Evolutionary conservation across 306 rosid genomes (phyloP), one percentile per base, ranked within the genome.

Genomic region (Neltuma alba): DNA sequence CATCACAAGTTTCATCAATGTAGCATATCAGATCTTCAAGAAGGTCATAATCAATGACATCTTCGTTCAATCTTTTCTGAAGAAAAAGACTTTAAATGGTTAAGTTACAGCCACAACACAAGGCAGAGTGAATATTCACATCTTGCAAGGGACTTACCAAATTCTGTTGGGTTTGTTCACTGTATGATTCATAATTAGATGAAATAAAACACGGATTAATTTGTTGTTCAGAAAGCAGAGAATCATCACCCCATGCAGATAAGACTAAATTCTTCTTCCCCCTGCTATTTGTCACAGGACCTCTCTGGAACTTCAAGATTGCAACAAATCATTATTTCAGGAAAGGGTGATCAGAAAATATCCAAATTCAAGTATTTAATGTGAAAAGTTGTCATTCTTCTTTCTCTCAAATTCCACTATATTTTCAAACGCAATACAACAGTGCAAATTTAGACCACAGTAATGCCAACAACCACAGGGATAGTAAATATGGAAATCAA

Each of bases 191-290:
- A 85, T 92, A 94, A 80, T 57, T 78, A 83, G 86, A 87, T 72
- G 88, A 79, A 74, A 66, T 77, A 82, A 87, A 94, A 85, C 85
- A 67, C 7, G 97, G 98, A 81, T 94, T 94, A 42, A 82, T 36
- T 74, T 52, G 38, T 73, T 84, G 91, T 85, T 91, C 97, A 6
- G 96, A 92, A 57, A 92, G 98, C 65, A 92, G 16, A 79, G 93
- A 81, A 67, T 94, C 98, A 63, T 94, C 97, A 63, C 98, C 98
- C 98, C 98, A 94, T 27, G 71, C 94, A 66, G 97, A 92, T 84
- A 89, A 81, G 83, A 86, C 91, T 83, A 94, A 92, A 87, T 92
- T 94, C 85, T 94, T 94, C 88, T 91, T 92, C 54, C 98, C 98
- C 87, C 97, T 83, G 86, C 83, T 89, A 76, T 87, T 85, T 74